Evolutionary conservation across 148 eudicot genomes (phyloP), one percentile per base, ranked within the genome.

Genomic region (Dianthus caryophyllus): DNA sequence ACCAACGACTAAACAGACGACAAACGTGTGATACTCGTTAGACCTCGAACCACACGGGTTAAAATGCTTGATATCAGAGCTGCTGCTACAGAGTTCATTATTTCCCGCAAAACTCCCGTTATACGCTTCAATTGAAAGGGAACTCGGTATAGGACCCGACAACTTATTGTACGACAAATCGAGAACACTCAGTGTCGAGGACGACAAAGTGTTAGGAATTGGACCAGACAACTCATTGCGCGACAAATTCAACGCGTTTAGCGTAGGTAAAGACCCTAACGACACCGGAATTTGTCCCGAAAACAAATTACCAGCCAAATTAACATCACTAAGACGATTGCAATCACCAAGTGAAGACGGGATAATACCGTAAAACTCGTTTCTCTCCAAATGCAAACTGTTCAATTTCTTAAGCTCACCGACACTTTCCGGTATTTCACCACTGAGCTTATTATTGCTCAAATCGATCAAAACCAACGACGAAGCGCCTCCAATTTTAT

Each of bases 71-170:
- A 83, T 65, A 20, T 71, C 74, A 25, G 83, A 81, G 61, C 96
- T n/a, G n/a, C n/a, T n/a, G n/a, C n/a, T 90, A 66, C 98, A 94
- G 10, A 94, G 86, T n/a, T 82, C 87, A 2, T 18, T 60, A 73
- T 94, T 94, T 31, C 98, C 97, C 0, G 75, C 41, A 20, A 93
- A 89, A 66, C 95, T 86, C 9, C 80, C 83, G 38, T 82, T 84
- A 36, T 84, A 84, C 24, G 88, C 94, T 27, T 70, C 82, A 29
- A 68, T 70, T 0, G 79, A 68, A 7, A 90, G 80, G 10, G 90
- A 80, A 12, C 61, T 78, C 2, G 98, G 98, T 31, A 93, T 81
- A 0, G 83, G 81, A 17, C 98, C 96, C 16, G 79, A 67, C 41
- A 93, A 77, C 30, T 67, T 61, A 51, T 93, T 93, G 68, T 83